Percentiles rank a stretch among this genome's conserved stretches.
Conservation (phyloP, 2,329 filamentous ascomycete genomes). For the Penicillium sp. region DNA sequence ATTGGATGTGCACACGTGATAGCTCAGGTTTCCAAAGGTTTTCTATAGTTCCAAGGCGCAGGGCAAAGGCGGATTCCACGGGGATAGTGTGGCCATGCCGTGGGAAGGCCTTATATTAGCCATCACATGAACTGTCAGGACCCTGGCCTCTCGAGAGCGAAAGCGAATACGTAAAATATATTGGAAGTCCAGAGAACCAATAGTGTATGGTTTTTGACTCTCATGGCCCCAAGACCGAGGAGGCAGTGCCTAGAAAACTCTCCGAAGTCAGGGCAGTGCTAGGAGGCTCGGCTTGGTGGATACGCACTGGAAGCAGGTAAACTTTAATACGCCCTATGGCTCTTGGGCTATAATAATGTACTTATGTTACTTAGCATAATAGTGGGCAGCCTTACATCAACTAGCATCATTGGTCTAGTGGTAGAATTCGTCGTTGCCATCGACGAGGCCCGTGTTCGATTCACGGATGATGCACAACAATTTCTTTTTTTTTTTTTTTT, state of each 20-base stretch:
- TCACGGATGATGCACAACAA: constrained; percentile 50
- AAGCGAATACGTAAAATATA: neutral
- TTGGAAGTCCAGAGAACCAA: neutral
- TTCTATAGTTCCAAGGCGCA: neutral
- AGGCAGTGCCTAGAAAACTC: constrained; percentile 1
- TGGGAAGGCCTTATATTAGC: neutral
- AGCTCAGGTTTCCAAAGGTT: neutral
- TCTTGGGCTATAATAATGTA: too few species aligned
- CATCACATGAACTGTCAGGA: neutral
- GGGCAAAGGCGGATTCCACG: neutral
- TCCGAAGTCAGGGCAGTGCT: neutral
- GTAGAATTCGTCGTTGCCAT: constrained; percentile 50
- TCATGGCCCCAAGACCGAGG: neutral
- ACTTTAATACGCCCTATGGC: too few species aligned
- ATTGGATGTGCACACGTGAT: neutral
- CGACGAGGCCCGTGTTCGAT: constrained; percentile 50
- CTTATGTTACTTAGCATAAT: too few species aligned
- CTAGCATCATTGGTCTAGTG: constrained; percentile 47
- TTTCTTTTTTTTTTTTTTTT: constrained; percentile 16
- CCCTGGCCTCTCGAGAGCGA: neutral
- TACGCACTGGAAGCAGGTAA: too few species aligned
- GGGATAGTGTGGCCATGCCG: neutral
- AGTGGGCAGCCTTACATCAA: neutral
- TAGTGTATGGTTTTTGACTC: neutral
- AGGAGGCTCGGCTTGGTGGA: neutral